phyloP scores from a whole-genome alignment of 192 early-diverging fungal genomes.

The Bifiguratus adelaidae region DNA sequence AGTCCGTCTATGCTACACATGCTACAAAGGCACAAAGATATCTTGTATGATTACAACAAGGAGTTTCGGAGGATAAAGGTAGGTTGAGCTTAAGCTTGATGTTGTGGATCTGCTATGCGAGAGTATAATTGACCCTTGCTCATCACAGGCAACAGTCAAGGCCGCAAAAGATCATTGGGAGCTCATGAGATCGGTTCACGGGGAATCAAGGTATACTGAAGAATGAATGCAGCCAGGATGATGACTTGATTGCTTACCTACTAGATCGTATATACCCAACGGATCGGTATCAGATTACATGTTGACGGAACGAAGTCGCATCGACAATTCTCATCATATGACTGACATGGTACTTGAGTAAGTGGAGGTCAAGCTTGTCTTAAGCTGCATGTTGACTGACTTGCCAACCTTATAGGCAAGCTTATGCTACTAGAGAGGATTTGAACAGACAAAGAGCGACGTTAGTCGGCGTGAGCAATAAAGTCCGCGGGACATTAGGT shows the following conservation, averaged over 20 bases:
- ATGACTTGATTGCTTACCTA: slow-evolving; percentile 8
- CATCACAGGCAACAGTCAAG: slow-evolving; percentile 40
- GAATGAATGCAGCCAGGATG: slow-evolving; percentile 8
- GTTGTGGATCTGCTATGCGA: neutral
- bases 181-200: slow-evolving; percentile 48
- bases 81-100: neutral
- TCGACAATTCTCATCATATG: slow-evolving; percentile 62
- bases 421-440: slow-evolving; percentile 55
- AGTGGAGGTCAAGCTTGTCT: slow-evolving; percentile 3
- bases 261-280: slow-evolving; percentile 25
- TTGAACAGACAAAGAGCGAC: slow-evolving; percentile 49
- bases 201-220: slow-evolving; percentile 34
- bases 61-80: slow-evolving; percentile 68
- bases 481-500: slow-evolving; percentile 46
- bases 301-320: slow-evolving; percentile 54
- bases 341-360: slow-evolving; percentile 75
- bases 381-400: neutral
- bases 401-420: slow-evolving; percentile 44
- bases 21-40: slow-evolving; percentile 66
- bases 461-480: slow-evolving; percentile 37
- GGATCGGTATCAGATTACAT: slow-evolving; percentile 46
- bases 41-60: slow-evolving; percentile 66
- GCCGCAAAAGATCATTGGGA: slow-evolving; percentile 58
- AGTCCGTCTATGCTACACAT: slow-evolving; percentile 62
- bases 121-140: neutral